These are phyloP conservation scores for Pharnaceum exiguum DNA, from an alignment of 148 eudicot genomes.

Conservation along the genomic window DNA sequence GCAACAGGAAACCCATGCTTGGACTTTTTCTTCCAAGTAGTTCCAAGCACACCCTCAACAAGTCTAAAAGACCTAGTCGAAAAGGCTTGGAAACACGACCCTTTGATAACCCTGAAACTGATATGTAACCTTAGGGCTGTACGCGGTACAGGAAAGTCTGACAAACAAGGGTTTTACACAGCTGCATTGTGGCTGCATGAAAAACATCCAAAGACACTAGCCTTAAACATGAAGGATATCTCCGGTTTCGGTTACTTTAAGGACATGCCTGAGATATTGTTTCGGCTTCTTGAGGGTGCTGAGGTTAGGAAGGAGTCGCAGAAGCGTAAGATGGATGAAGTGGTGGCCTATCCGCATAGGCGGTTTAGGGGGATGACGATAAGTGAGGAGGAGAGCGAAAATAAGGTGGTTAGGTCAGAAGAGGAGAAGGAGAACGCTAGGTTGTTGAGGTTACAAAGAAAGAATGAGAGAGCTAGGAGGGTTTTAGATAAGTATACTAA, in stretches of 20 bases:
- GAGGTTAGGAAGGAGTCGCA: constrained; percentile 5
- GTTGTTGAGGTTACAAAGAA: constrained; percentile 2
- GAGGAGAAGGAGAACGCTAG: constrained; percentile 11
- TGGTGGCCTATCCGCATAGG: neutral
- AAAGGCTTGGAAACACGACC: neutral
- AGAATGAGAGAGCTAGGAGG: constrained; percentile 3
- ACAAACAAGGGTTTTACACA: constrained; percentile 9
- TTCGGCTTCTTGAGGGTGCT: constrained; percentile 7
- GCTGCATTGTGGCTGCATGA: constrained; percentile 10
- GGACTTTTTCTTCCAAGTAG: constrained; percentile 14
- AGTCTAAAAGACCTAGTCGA: neutral
- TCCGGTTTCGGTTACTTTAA: constrained; percentile 9
- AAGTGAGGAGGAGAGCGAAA: neutral
- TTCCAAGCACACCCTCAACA: neutral
- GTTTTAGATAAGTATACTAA: neutral
- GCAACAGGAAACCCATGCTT: constrained; percentile 5
- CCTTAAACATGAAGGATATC: neutral
- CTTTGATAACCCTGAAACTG: constrained; percentile 3
- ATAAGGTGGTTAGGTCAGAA: neutral
- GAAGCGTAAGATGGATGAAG: neutral
- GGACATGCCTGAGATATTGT: constrained; percentile 13
- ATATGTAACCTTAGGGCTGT: constrained; percentile 10
- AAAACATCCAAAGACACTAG: constrained; percentile 8
- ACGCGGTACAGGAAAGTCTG: constrained; percentile 13
- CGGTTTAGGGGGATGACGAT: neutral